phyloP scores from a whole-genome alignment of 2,329 filamentous ascomycete species.

The Arthrobotrys pseudoclavata region DNA sequence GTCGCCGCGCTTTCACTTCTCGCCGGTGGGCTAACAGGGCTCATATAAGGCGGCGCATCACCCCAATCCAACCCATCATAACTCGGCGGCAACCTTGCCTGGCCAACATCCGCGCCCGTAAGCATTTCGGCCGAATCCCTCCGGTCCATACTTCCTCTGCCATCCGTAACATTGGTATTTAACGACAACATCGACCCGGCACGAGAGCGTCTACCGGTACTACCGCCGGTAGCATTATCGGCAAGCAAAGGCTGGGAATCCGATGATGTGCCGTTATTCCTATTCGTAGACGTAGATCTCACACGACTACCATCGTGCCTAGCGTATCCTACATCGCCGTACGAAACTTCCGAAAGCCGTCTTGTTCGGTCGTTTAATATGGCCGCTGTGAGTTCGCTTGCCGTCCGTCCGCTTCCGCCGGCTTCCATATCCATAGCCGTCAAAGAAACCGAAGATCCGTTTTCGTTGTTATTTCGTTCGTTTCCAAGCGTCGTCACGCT shows the following conservation, averaged over 20 bases:
- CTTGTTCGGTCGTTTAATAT: conserved; percentile 74
- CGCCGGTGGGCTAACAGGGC: conserved; percentile 31
- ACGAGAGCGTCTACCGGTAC: conserved; percentile 32
- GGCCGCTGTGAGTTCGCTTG: conserved; percentile 63
- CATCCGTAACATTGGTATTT: conserved; percentile 48
- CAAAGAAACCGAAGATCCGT: conserved; percentile 47
- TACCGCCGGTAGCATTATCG: conserved; percentile 30
- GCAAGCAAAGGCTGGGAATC: conserved; percentile 56
- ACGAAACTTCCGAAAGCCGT: conserved; percentile 80
- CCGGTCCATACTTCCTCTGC: conserved; percentile 44
- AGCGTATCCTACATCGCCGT: conserved; percentile 81
- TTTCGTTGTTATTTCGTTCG: conserved; percentile 8
- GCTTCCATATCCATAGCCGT: conserved; percentile 58
- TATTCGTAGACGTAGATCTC: conserved; percentile 74
- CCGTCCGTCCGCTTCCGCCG: conserved; percentile 56
- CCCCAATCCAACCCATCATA: conserved; percentile 60
- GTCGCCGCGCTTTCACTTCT: conserved; percentile 34
- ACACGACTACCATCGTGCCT: conserved; percentile 82
- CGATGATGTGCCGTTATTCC: conserved; percentile 33
- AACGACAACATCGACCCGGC: conserved; percentile 55
- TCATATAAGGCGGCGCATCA: conserved; percentile 59
- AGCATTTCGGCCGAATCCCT: conserved; percentile 55
- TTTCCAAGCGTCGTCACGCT: conserved; percentile 38
- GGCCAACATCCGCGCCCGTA: conserved; percentile 47
- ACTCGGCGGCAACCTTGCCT: conserved; percentile 49